Conservation (phyloP, 345 rosid genomes). For the Ailanthus altissimus region DNA sequence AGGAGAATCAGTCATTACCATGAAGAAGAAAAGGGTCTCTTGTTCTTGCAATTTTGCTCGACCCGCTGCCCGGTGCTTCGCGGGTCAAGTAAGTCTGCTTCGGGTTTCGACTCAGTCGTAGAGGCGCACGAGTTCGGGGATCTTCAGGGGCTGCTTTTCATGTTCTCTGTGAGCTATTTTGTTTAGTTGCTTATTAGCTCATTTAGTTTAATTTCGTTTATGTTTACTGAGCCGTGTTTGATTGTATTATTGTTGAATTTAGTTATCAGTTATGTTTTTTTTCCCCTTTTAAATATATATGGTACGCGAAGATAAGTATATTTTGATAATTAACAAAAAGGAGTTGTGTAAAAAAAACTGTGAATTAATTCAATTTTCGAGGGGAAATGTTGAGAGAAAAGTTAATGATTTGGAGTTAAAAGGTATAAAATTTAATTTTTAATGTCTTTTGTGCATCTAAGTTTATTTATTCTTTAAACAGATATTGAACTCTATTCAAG, state of each 20-base stretch:
- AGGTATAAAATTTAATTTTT: neutral
- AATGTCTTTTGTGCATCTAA: no score
- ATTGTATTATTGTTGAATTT: neutral
- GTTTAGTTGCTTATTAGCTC: neutral
- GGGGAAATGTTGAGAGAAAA: neutral
- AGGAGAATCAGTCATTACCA: conserved; percentile 69
- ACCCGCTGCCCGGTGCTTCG: conserved; percentile 49
- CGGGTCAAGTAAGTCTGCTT: conserved; percentile 28
- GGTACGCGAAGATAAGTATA: neutral
- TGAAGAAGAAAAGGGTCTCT: conserved; percentile 62
- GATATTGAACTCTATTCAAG: neutral
- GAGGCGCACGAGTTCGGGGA: conserved; percentile 74
- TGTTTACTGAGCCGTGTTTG: neutral
- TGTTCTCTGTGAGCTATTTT: conserved; percentile 74
- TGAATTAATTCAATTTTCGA: neutral
- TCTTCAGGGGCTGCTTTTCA: conserved; percentile 81
- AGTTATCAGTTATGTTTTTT: neutral
- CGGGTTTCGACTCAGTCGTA: conserved; percentile 48
- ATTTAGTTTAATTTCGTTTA: neutral
- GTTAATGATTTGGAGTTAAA: neutral
- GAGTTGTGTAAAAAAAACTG: neutral
- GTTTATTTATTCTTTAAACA: neutral
- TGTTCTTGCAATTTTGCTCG: conserved; percentile 66
- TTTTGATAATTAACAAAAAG: neutral
- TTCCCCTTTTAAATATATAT: neutral